Percentiles rank a stretch among this genome's conserved stretches.
Evolutionary conservation across 2,329 filamentous ascomycete genomes (phyloP).

Genomic region (Phaeosphaeria sp.): DNA sequence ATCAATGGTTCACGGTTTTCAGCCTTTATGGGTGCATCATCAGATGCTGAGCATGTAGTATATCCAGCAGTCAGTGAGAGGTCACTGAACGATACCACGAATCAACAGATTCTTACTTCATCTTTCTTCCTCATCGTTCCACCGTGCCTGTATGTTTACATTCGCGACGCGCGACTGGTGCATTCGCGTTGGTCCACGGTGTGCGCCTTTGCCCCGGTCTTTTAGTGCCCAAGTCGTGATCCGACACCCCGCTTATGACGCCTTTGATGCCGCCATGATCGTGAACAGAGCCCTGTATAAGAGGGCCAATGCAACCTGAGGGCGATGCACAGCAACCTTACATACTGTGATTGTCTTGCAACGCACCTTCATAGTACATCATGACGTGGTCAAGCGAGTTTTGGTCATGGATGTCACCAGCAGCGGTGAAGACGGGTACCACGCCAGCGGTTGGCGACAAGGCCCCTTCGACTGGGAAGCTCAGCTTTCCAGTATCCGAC

Average conservation of each 20-base stretch:
- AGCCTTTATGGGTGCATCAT: constrained; percentile 46
- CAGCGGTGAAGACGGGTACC: constrained; percentile 41
- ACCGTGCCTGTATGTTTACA: not conserved
- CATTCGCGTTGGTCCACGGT: not conserved
- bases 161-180: constrained; percentile 5
- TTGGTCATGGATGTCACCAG: constrained; percentile 51
- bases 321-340: not conserved
- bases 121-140: not conserved
- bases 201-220: not conserved
- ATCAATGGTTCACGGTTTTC: constrained; percentile 47
- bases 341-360: not conserved
- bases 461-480: constrained; percentile 62
- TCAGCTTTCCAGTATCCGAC: constrained; percentile 58
- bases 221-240: not conserved
- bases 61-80: constrained; percentile 46
- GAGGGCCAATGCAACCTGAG: not conserved
- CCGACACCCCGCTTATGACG: constrained; percentile 19
- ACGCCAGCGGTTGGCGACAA: constrained; percentile 61
- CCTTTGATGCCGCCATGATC: not conserved
- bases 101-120: constrained; percentile 43
- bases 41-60: constrained; percentile 48
- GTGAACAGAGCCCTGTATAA: not conserved
- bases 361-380: not conserved
- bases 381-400: constrained; percentile 53
- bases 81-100: constrained; percentile 43